These are phyloP conservation scores for Beauveria australis DNA, from an alignment of 2,329 filamentous ascomycete genomes.

Conservation along the genomic window DNA sequence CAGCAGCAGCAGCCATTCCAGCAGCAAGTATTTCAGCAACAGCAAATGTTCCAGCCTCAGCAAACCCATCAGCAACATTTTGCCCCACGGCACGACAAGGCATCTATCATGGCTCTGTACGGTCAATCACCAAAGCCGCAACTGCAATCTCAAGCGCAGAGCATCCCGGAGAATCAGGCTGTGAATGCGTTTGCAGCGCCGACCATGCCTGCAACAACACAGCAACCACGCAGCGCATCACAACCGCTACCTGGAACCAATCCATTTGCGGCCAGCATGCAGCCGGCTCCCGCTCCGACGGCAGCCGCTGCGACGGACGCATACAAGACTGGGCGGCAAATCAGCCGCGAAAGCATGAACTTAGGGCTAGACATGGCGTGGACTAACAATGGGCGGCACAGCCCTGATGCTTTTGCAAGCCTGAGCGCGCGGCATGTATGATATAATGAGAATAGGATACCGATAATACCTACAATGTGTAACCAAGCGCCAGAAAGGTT, in stretches of 20 bases:
- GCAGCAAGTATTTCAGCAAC: constrained; percentile 8
- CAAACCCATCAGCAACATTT: constrained; percentile 28
- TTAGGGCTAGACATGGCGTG: constrained; percentile 56
- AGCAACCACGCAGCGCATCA: constrained; percentile 22
- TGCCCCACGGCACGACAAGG: constrained; percentile 54
- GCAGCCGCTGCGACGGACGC: constrained; percentile 30
- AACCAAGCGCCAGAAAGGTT: neutral
- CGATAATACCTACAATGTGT: constrained; percentile 7
- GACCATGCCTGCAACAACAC: constrained; percentile 14
- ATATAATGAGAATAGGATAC: constrained; percentile 20
- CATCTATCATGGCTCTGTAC: constrained; percentile 69
- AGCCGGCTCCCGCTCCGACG: constrained; percentile 16
- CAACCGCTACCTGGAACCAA: constrained; percentile 39
- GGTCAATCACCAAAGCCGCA: constrained; percentile 44
- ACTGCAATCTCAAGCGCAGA: constrained; percentile 20
- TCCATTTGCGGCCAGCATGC: constrained; percentile 41
- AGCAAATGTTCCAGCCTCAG: constrained; percentile 14
- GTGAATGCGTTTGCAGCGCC: constrained; percentile 18
- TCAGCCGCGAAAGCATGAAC: constrained; percentile 63
- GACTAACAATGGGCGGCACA: constrained; percentile 65
- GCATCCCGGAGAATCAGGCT: constrained; percentile 22
- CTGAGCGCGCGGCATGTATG: constrained; percentile 54
- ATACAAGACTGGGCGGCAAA: constrained; percentile 25
- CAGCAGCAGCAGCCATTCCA: constrained; percentile 12
- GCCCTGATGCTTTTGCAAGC: constrained; percentile 72